A percentile compares a stretch with the other conserved stretches of the same genome.
These are phyloP conservation scores for Aureobasidium melanogenum DNA, from an alignment of 2,329 filamentous ascomycete genomes.

Conservation along the genomic window DNA sequence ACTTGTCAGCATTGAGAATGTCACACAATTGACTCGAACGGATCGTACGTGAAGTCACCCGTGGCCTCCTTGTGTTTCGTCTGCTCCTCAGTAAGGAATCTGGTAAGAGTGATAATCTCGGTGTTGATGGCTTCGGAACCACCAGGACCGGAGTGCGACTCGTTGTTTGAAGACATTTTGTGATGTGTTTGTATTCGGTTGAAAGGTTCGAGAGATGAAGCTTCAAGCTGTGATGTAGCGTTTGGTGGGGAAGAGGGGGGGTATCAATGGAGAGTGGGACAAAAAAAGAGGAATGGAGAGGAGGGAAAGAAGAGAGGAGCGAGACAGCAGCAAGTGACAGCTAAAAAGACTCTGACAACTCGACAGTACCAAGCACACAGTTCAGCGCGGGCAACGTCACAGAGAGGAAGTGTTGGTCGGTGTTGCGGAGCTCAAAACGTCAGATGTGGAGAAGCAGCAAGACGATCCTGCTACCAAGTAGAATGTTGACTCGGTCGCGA, in stretches of 20 bases:
- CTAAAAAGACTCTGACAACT: neutral
- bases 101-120: slow-evolving; percentile 88
- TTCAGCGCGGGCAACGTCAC: neutral
- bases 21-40: neutral
- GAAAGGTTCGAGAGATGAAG: neutral
- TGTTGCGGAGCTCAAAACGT: slow-evolving; percentile 14
- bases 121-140: slow-evolving; percentile 79
- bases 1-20: slow-evolving; percentile 2
- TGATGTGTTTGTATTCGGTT: neutral
- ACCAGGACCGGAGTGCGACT: slow-evolving; percentile 40
- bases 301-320: neutral
- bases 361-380: neutral
- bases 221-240: neutral
- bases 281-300: neutral
- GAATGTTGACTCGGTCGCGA: neutral
- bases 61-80: slow-evolving; percentile 87
- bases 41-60: slow-evolving; percentile 76
- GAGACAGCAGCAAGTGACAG: slow-evolving; percentile 1
- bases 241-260: slow-evolving; percentile 4
- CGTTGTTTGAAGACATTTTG: slow-evolving; percentile 30
- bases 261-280: neutral
- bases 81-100: slow-evolving; percentile 95
- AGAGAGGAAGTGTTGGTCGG: slow-evolving; percentile 7
- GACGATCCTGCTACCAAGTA: slow-evolving; percentile 1
- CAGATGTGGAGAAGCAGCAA: slow-evolving; percentile 12